Evolutionary conservation across 2,329 filamentous ascomycete genomes (phyloP), one percentile per base, ranked within the genome.

Genomic region (Cladosporium oxysporum): DNA sequence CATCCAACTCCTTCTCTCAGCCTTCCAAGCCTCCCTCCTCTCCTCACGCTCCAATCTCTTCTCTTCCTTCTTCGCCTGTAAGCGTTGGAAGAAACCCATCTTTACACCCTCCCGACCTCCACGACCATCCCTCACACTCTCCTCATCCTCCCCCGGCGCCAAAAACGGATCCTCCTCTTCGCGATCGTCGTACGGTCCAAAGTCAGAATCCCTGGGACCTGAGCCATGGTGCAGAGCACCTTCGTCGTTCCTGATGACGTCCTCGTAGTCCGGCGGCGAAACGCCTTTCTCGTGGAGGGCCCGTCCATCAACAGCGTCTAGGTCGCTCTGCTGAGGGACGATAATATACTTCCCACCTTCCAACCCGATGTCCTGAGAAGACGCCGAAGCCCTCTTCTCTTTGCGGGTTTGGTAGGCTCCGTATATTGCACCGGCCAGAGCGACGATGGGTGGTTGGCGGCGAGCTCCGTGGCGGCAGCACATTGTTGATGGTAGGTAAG

Each of bases 51-150:
- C 58, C 58, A 12, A 58, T 53, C 50, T 37, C 59, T 47, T 69
- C 64, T 62, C 68, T 29, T 68, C 66, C 55, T 47, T 52, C 33
- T 65, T 53, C 29, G 23, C 29, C 11, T 33, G 28, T 37, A 57
- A 21, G 11, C 62, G 52, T 41, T 64, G 31, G 5, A 58, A 57
- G 29, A 58, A 58, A 0, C 37, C 53, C 62, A 47, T 49, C 62
- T 44, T 58, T 16, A 28, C 37, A 16, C 37, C 37, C 0, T 58
- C 14, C 11, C 29, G 21, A 23, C 29, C 60, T n/a, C 8, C 31
- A 33, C 18, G 5, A 5, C 10, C 47, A 5, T 41, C 21, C 37
- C 47, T 28, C 33, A 14, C 26, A n/a, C 4, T n/a, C 35, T 49
- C 33, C 3, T 35, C 52, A 28, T 28, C 11, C 28, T 37, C 28